Evolutionary conservation across 257 asterid species (phyloP).

Genomic region (Solanum chilense): DNA sequence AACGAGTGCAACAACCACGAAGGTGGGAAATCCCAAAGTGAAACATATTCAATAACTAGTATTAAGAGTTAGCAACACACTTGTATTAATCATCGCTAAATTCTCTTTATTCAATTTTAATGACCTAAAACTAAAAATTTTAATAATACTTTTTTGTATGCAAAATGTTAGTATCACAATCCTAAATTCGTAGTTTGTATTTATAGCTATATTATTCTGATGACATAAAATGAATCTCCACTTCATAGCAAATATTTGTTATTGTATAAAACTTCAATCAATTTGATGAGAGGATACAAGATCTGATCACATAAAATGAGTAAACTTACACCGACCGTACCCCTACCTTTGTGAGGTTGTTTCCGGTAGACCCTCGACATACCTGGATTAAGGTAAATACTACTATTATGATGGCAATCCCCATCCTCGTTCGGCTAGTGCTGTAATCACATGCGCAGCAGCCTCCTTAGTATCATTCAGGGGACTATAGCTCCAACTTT

Average conservation of each 20-base stretch:
- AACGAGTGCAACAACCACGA: not conserved
- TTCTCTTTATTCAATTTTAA: not conserved
- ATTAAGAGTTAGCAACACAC: not conserved
- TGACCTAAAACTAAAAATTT: not conserved
- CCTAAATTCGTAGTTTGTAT: not conserved
- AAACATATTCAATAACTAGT: not conserved
- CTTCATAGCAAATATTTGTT: not conserved
- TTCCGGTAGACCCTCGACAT: not conserved
- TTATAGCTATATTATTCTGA: too few species aligned
- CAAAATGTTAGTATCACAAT: not conserved
- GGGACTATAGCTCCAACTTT: slow-evolving; percentile 58
- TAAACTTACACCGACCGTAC: not conserved
- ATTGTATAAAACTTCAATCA: too few species aligned
- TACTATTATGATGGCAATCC: slow-evolving; percentile 22
- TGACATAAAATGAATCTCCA: too few species aligned
- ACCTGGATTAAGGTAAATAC: not conserved
- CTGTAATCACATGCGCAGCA: slow-evolving; percentile 47
- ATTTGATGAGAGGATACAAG: too few species aligned
- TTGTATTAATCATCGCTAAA: not conserved
- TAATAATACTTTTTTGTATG: not conserved
- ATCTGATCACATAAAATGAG: not conserved
- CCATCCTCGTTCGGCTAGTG: slow-evolving; percentile 56
- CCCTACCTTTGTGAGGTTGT: not conserved
- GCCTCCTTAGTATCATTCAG: slow-evolving; percentile 60
- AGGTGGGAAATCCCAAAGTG: not conserved